These are phyloP conservation scores for Lactuca sativa DNA, from an alignment of 129 eudicot genomes.

Conservation along the genomic window DNA sequence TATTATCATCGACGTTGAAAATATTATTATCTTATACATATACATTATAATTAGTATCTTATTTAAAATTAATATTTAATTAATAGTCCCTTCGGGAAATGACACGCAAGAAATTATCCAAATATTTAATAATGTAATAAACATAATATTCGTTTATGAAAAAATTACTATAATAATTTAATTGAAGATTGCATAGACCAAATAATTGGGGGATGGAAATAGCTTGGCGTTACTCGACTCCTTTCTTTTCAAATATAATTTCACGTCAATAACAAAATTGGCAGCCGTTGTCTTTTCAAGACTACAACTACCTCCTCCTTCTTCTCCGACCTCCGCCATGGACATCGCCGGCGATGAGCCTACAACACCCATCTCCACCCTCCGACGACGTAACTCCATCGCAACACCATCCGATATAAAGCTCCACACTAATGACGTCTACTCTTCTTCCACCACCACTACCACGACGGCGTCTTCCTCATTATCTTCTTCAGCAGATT, in stretches of 20 bases:
- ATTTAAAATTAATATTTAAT: too few species aligned
- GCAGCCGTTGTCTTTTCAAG: constrained; percentile 17
- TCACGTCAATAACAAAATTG: constrained; percentile 22
- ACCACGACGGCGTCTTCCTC: constrained; percentile 27
- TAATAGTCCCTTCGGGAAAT: too few species aligned
- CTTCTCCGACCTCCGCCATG: constrained; percentile 32
- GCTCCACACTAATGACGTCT: constrained; percentile 18
- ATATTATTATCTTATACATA: too few species aligned
- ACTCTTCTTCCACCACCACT: constrained; percentile 6
- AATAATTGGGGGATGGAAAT: not conserved
- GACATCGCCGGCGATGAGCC: constrained; percentile 12
- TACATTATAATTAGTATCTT: too few species aligned
- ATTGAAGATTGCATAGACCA: not conserved
- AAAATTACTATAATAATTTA: not conserved
- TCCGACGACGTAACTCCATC: constrained; percentile 54
- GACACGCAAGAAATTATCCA: too few species aligned
- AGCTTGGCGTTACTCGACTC: constrained; percentile 7
- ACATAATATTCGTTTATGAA: not conserved
- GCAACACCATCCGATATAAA: constrained; percentile 14
- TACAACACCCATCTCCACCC: constrained; percentile 25
- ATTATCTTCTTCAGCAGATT: constrained; percentile 30
- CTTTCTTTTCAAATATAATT: not conserved
- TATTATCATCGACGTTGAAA: too few species aligned
- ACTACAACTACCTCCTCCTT: not conserved
- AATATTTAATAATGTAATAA: too few species aligned